Conservation (phyloP, 257 asterid genomes). For the Nicotiana noctiflora region DNA sequence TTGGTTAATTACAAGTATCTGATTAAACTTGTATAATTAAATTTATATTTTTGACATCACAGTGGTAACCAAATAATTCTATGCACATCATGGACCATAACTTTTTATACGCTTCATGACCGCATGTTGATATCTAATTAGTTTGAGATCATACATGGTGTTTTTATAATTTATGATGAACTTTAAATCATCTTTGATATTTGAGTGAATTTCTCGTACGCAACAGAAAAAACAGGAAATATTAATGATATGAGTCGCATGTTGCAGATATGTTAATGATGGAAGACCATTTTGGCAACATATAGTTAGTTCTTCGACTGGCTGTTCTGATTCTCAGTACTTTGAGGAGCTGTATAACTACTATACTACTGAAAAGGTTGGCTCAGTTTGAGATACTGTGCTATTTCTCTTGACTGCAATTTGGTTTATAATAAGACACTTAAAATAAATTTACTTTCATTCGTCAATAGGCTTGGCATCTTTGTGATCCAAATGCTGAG, state of each 20-base stretch:
- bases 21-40: background rate
- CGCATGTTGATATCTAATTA: background rate
- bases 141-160: background rate
- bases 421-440: background rate
- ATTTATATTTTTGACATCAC: background rate
- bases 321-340: constrained; percentile 88
- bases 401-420: background rate
- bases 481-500: constrained; percentile 88
- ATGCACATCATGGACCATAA: background rate
- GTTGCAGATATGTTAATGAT: constrained; percentile 73
- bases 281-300: constrained; percentile 97
- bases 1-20: background rate
- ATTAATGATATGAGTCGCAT: background rate
- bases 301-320: constrained; percentile 93
- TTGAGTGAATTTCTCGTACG: background rate
- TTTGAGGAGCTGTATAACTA: constrained; percentile 90
- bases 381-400: background rate
- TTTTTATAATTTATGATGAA: background rate
- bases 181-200: no score
- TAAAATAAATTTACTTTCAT: background rate
- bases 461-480: constrained; percentile 83
- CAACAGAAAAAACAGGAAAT: background rate
- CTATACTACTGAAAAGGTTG: constrained; percentile 83
- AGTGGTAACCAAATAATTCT: background rate
- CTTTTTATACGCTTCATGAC: background rate